A percentile compares a stretch with the other conserved stretches of the same genome.
phyloP scores from a whole-genome alignment of 495 filamentous ascomycete species.

The Penicillium crystallinum region DNA sequence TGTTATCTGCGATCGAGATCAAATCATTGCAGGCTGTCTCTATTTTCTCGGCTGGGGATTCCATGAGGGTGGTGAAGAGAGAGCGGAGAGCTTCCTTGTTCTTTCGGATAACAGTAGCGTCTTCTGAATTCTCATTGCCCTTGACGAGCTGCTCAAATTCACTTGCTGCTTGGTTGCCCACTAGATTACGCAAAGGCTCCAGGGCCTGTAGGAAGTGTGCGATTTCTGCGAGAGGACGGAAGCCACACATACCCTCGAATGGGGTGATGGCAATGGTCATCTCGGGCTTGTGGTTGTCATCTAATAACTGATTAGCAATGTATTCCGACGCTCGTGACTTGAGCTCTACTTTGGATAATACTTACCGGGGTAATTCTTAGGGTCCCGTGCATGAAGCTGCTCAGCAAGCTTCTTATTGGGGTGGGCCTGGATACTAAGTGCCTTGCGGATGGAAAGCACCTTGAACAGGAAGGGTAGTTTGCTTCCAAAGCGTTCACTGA shows the following conservation, averaged over 20 bases:
- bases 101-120: slow-evolving; percentile 47
- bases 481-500: slow-evolving; percentile 65
- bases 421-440: slow-evolving; percentile 93
- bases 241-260: slow-evolving; percentile 94
- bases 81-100: slow-evolving; percentile 79
- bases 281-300: slow-evolving; percentile 99
- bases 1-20: slow-evolving; percentile 60
- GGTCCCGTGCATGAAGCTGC: slow-evolving; percentile 74
- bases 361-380: slow-evolving; percentile 84
- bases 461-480: slow-evolving; percentile 97
- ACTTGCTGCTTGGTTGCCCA: slow-evolving; percentile 62
- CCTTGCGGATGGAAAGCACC: slow-evolving; percentile 89
- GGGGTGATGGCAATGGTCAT: slow-evolving; percentile 97
- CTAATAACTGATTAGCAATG: slow-evolving; percentile 28
- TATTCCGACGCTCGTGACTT: background rate
- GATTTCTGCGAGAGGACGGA: slow-evolving; percentile 83
- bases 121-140: slow-evolving; percentile 57
- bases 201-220: slow-evolving; percentile 75
- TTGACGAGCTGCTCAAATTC: slow-evolving; percentile 65
- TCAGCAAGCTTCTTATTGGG: slow-evolving; percentile 97
- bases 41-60: slow-evolving; percentile 60
- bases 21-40: slow-evolving; percentile 60
- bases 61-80: slow-evolving; percentile 76
- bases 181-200: slow-evolving; percentile 65
- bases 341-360: background rate